Base-by-base conservation (phyloP, 2,329 filamentous ascomycete genomes). In the Penicillium concentricum region DNA sequence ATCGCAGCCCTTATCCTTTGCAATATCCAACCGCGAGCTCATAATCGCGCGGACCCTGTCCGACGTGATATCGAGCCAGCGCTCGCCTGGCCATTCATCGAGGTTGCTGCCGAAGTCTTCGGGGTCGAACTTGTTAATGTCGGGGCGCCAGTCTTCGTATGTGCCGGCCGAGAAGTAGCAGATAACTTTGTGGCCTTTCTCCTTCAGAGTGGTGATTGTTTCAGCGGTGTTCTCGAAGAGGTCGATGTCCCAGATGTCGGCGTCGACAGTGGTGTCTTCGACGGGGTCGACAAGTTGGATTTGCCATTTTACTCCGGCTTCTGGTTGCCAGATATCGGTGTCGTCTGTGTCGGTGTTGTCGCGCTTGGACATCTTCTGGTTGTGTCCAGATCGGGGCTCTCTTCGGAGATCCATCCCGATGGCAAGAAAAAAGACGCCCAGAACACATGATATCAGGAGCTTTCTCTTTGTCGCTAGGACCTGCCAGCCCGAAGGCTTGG, bases 161-260 rank as follows among this genome's bases (percentile, higher is more conserved):
- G 84, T 87, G 1, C 88, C 88, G 0, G 86, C 87, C 48, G 84
- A 87, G 75, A 91, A 91, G 74, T 91, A 91, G 77, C 88, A 91
- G 56, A 91, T 86, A 49, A 90, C 83, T 58, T 82, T 85, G 66
- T 82, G 83, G 12, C 81, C 82, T 22, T 78, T 67, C 5, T 61
- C 59, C 42, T 86, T 80, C 15, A 87, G 74, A 7, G 70, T 68
- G 6, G 71, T 56, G 50, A 87, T 82, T 1, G 74, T 79, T 6
- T 72, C 67, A 15, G 75, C 73, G 5, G 75, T 71, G 50, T 82
- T 83, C 54, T 81, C 76, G 69, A 87, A 85, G 16, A 86, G 76
- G 57, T 84, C 78, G 58, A 88, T 86, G 69, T 88, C 85, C 70
- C 82, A 88, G 42, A 88, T 75, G 8, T 77, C 74, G 0, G 84